Conservation (phyloP, 805 yeast species). For the Ogataea methanolica region DNA sequence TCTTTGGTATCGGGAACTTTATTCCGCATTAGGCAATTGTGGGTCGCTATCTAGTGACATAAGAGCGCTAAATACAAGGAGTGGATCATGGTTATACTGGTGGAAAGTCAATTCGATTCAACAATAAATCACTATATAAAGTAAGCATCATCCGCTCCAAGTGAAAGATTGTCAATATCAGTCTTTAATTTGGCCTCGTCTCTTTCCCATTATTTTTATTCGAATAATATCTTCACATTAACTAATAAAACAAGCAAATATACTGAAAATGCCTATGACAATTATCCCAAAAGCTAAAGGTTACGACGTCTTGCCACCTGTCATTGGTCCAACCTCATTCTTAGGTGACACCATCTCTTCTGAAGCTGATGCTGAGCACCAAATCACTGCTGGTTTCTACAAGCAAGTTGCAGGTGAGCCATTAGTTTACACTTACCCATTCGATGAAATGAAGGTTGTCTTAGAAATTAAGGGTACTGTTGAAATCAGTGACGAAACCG, state of each 20-base stretch:
- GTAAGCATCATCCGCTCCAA: too few relatives aligned
- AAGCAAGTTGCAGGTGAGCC: conserved; percentile 62
- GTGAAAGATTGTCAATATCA: too few relatives aligned
- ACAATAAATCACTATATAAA: too few relatives aligned
- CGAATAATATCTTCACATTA: neutral
- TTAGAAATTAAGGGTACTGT: conserved; percentile 62
- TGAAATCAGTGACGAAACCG: conserved; percentile 56
- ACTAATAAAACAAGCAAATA: neutral
- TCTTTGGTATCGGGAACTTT: too few relatives aligned
- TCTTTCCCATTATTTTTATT: neutral
- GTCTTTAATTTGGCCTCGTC: too few relatives aligned
- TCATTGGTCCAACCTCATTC: conserved; percentile 58
- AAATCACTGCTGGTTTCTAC: conserved; percentile 64
- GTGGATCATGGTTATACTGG: too few relatives aligned
- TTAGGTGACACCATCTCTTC: conserved; percentile 59
- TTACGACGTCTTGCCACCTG: conserved; percentile 50
- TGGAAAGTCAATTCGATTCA: too few relatives aligned
- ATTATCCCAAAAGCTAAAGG: conserved; percentile 51
- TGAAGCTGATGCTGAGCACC: conserved; percentile 50
- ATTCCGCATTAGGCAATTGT: too few relatives aligned
- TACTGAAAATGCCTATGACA: conserved; percentile 46
- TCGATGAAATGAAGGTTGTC: conserved; percentile 66
- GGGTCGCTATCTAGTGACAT: too few relatives aligned
- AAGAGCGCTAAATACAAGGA: too few relatives aligned
- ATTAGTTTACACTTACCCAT: conserved; percentile 54